Percentiles rank a stretch among this genome's conserved stretches.
Evolutionary conservation across 345 rosid species (phyloP).

Genomic region (Carallia brachiata): DNA sequence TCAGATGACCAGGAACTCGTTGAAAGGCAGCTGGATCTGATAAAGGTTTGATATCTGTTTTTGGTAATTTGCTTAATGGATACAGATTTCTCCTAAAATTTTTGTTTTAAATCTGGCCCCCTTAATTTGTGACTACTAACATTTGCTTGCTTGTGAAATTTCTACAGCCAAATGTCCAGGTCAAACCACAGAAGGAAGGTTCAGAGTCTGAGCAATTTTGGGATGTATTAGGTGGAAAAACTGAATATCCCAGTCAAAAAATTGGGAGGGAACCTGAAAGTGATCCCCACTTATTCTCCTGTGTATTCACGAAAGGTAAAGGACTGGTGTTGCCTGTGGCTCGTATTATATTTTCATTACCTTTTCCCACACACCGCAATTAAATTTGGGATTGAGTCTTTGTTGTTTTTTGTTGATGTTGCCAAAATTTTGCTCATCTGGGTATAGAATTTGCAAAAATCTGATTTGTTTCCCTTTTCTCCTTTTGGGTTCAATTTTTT

Average conservation of each 20-base stretch:
- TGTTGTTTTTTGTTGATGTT: too few relatives aligned
- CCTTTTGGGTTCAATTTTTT: slow-evolving; percentile 17
- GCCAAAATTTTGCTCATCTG: background rate
- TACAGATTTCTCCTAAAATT: background rate
- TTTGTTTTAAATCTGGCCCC: background rate
- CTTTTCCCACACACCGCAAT: background rate
- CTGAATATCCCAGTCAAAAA: slow-evolving; percentile 79
- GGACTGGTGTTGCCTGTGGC: background rate
- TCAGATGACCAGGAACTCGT: slow-evolving; percentile 79
- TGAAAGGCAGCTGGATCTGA: slow-evolving; percentile 94
- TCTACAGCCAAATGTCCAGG: slow-evolving; percentile 78
- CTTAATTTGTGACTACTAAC: background rate
- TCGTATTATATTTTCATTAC: slow-evolving; percentile 8
- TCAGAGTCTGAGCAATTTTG: slow-evolving; percentile 89
- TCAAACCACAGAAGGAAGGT: slow-evolving; percentile 89
- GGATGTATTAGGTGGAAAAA: slow-evolving; percentile 84
- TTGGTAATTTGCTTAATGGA: background rate
- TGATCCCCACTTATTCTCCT: slow-evolving; percentile 93
- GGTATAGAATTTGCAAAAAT: slow-evolving; percentile 6
- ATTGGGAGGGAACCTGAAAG: slow-evolving; percentile 67
- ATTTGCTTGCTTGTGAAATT: background rate
- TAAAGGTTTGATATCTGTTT: slow-evolving; percentile 57
- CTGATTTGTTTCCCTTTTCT: slow-evolving; percentile 23
- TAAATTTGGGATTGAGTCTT: too few relatives aligned
- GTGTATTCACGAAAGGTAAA: slow-evolving; percentile 70